Evolutionary conservation across 805 yeast species (phyloP), one percentile per base, ranked within the genome.

Genomic region (Limtongia smithiae): DNA sequence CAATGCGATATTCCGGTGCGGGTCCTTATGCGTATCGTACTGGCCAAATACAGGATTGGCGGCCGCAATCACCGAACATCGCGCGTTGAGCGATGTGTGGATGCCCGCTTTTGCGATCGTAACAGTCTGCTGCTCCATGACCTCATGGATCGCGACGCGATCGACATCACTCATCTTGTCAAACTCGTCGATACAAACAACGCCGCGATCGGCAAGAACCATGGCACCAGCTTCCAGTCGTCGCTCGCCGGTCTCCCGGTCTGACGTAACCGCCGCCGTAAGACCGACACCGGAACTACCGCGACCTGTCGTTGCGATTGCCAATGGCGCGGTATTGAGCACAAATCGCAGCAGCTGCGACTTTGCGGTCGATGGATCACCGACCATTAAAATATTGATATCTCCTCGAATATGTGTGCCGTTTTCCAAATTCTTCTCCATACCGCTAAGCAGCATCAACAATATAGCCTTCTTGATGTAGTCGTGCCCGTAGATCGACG

Each of bases 241-340:
- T 62, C 97, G 77, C 70, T 93, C 98, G 52, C 97, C 97, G 0
- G 98, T 93, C 68, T 93, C 98, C 62, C 83, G 84, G 68, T 93
- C 98, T 1, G 90, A 79, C 5, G 97, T 90, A 2, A 93, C 98
- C 0, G 98, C 98, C 17, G 98, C 98, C 0, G 98, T 93, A 63
- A 93, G 77, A 87, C 98, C 98, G 38, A 93, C 98, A 68, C 98
- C 98, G 1, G 97, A 90, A n/a, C 97, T 91, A 56, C 98, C 98
- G 68, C 96, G 82, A 73, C 98, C 98, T 0, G 98, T 93, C 0
- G 98, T 93, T 24, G 97, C 97, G 60, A 93, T 89, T 2, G 97
- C 97, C 60, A 93, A 73, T 1, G 95, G 75, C 1, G 98, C 98
- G 1, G 97, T 91, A 66, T 91, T 93, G 55, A 93, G 74, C 17